Conservation (phyloP, 192 early-diverging fungal species). For the Coemansia guatemalensis region DNA sequence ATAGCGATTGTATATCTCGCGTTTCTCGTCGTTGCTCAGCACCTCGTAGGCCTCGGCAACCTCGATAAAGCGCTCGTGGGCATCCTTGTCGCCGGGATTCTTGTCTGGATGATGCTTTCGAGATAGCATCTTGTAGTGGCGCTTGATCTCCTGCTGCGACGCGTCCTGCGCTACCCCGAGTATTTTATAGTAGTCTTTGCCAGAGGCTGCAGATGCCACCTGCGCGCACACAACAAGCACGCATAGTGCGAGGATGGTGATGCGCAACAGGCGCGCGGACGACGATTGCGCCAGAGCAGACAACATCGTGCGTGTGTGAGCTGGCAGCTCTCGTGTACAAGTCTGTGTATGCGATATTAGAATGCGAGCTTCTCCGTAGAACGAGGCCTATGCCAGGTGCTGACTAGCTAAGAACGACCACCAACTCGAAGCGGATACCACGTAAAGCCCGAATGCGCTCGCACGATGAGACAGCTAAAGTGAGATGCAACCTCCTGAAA, state of each 20-base stretch:
- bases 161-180: conserved; percentile 82
- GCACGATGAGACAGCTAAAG: too few relatives aligned
- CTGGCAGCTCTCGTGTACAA: too few relatives aligned
- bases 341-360: too few relatives aligned
- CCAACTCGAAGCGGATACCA: too few relatives aligned
- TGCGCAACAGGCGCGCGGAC: conserved; percentile 17
- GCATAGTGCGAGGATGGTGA: conserved; percentile 10
- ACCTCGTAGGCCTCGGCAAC: conserved; percentile 92
- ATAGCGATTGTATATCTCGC: conserved; percentile 86
- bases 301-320: too few relatives aligned
- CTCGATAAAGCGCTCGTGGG: conserved; percentile 88
- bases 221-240: conserved; percentile 11
- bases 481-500: too few relatives aligned
- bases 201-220: conserved; percentile 22
- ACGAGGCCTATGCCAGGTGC: too few relatives aligned
- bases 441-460: too few relatives aligned
- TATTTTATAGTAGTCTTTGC: conserved; percentile 83
- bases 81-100: conserved; percentile 80
- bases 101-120: conserved; percentile 88
- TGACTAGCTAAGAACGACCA: too few relatives aligned
- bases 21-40: conserved; percentile 88
- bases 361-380: too few relatives aligned
- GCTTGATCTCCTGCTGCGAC: conserved; percentile 84
- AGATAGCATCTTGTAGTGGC: conserved; percentile 87
- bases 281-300: background rate